Evolutionary conservation across 805 yeast species (phyloP).

Genomic region (Lipomyces sp.): DNA sequence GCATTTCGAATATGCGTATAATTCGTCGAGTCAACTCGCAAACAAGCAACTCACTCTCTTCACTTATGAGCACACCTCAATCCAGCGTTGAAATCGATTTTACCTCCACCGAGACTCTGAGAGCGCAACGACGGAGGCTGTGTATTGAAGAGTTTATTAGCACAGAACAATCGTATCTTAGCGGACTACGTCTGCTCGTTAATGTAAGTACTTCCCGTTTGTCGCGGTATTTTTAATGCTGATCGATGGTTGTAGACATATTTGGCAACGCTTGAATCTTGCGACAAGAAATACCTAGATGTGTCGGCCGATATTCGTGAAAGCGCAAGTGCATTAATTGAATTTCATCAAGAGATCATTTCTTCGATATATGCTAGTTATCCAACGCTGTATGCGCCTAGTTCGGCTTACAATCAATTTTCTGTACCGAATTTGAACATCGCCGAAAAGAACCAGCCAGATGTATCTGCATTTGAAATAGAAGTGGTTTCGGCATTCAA

Average conservation of each 20-base stretch:
- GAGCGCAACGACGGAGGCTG: constrained; percentile 27
- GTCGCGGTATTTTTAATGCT: not conserved
- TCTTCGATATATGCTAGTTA: constrained; percentile 18
- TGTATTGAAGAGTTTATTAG: constrained; percentile 34
- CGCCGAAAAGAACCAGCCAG: constrained; percentile 15
- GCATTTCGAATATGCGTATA: constrained; percentile 21
- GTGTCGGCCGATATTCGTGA: constrained; percentile 25
- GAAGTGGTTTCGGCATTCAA: constrained; percentile 23
- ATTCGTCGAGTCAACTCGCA: constrained; percentile 28
- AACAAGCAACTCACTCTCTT: constrained; percentile 23
- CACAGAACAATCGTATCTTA: constrained; percentile 31
- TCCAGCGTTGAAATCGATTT: constrained; percentile 2
- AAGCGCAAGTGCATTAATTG: constrained; percentile 26
- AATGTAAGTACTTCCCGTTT: constrained; percentile 19
- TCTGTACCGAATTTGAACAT: constrained; percentile 13
- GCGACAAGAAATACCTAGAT: constrained; percentile 16
- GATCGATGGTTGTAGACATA: constrained; percentile 8
- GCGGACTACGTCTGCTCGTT: constrained; percentile 28
- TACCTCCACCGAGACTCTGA: not conserved
- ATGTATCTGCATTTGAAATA: constrained; percentile 16
- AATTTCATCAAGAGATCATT: constrained; percentile 30
- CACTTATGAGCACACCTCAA: constrained; percentile 13
- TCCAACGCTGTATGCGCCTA: constrained; percentile 33
- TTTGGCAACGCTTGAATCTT: constrained; percentile 26
- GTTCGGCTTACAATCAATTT: constrained; percentile 10